Percentiles rank a stretch among this genome's conserved stretches.
Conservation (phyloP, 805 yeast genomes). For the Candida argentea region DNA sequence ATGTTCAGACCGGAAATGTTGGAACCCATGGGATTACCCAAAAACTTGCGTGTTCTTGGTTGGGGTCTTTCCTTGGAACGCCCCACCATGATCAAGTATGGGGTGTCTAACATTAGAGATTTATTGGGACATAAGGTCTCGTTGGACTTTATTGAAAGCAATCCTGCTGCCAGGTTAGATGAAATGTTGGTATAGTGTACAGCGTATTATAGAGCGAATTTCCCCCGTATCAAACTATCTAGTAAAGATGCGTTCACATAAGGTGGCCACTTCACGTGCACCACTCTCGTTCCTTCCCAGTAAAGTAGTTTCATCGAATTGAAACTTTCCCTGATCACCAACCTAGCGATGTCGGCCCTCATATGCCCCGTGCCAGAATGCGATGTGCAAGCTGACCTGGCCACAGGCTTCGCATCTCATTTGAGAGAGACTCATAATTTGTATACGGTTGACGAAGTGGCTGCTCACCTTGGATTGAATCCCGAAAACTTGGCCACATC, state of each 20-base stretch:
- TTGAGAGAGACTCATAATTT: conserved; percentile 51
- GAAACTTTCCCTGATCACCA: neutral
- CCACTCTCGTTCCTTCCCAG: no score
- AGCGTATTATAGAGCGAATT: neutral
- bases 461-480: conserved; percentile 6
- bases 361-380: conserved; percentile 66
- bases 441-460: conserved; percentile 26
- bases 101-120: conserved; percentile 92
- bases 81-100: conserved; percentile 98
- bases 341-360: no score
- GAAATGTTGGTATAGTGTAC: conserved; percentile 24
- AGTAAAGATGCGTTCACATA: conserved; percentile 2
- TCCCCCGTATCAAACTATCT: neutral
- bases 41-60: conserved; percentile 87
- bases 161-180: conserved; percentile 97
- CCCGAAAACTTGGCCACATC: neutral
- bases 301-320: conserved; percentile 1
- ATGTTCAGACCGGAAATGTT: conserved; percentile 99
- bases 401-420: conserved; percentile 58
- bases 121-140: conserved; percentile 94
- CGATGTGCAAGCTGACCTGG: conserved; percentile 44
- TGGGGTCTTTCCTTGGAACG: conserved; percentile 97
- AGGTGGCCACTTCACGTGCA: no score
- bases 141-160: conserved; percentile 86
- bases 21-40: conserved; percentile 96